Evolutionary conservation across 371 early-diverging fungal species (phyloP).

Genomic region (Apophysomyces ossiformis): DNA sequence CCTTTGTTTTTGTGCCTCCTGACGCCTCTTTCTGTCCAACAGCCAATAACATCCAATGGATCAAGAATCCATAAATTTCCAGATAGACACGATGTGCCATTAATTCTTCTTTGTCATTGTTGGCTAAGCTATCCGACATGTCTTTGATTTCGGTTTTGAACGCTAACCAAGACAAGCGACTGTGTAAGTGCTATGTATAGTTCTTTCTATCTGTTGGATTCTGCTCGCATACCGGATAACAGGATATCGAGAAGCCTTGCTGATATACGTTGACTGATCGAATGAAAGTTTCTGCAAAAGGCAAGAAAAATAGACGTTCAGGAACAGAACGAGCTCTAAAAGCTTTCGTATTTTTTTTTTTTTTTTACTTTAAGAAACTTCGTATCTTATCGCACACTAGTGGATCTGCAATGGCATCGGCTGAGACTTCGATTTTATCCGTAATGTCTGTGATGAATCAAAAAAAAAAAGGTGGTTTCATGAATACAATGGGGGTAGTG

Average conservation of each 20-base stretch:
- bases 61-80: slow-evolving; percentile 79
- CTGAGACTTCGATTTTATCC: slow-evolving; percentile 63
- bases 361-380: slow-evolving; percentile 72
- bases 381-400: slow-evolving; percentile 64
- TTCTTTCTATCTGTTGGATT: neutral
- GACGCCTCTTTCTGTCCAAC: slow-evolving; percentile 63
- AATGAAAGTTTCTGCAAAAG: slow-evolving; percentile 36
- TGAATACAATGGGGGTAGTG: neutral
- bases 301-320: neutral
- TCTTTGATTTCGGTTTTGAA: slow-evolving; percentile 66
- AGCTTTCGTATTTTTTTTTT: neutral
- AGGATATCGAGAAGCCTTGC: slow-evolving; percentile 62
- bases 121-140: slow-evolving; percentile 62
- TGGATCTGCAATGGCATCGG: slow-evolving; percentile 58
- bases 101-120: slow-evolving; percentile 70
- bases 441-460: slow-evolving; percentile 54
- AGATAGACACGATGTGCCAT: slow-evolving; percentile 63
- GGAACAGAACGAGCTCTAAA: slow-evolving; percentile 1
- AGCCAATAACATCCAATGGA: slow-evolving; percentile 71
- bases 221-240: slow-evolving; percentile 57
- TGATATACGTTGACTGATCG: slow-evolving; percentile 37
- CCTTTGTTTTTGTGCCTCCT: slow-evolving; percentile 39
- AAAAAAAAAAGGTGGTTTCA: no score
- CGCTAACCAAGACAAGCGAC: slow-evolving; percentile 43
- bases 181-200: slow-evolving; percentile 18